A percentile compares a stretch with the other conserved stretches of the same genome.
Conservation (phyloP, 2,329 filamentous ascomycete genomes). For the Apiospora phragmitis region DNA sequence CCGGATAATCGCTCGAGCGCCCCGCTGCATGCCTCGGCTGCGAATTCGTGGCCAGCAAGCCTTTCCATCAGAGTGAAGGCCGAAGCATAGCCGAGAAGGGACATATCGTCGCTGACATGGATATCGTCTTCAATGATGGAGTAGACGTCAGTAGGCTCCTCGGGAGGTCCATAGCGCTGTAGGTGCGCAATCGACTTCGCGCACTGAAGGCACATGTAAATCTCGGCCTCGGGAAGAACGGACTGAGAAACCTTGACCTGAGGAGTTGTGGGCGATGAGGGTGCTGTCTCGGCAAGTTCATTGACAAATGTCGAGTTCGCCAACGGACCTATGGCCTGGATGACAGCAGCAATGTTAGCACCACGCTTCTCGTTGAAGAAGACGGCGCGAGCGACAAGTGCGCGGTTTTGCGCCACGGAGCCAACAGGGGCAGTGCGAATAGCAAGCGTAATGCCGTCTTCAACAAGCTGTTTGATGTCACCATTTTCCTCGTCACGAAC, state of each 20-base stretch:
- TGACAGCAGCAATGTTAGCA: constrained; percentile 55
- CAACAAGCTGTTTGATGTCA: constrained; percentile 34
- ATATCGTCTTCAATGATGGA: constrained; percentile 47
- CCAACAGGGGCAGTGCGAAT: constrained; percentile 74
- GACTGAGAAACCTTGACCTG: constrained; percentile 48
- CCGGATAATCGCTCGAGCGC: constrained; percentile 59
- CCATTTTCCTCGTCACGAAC: constrained; percentile 48
- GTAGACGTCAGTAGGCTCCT: constrained; percentile 48
- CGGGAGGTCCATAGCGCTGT: constrained; percentile 41
- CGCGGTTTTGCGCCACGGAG: constrained; percentile 67
- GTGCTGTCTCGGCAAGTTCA: constrained; percentile 19
- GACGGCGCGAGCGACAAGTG: constrained; percentile 59
- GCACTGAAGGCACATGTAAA: constrained; percentile 58
- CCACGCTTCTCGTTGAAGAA: constrained; percentile 55
- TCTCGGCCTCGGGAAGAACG: constrained; percentile 48
- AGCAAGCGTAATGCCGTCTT: constrained; percentile 64
- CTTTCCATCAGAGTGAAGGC: constrained; percentile 59
- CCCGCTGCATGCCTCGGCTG: constrained; percentile 46
- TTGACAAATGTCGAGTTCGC: constrained; percentile 35
- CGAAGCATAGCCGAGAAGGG: constrained; percentile 60
- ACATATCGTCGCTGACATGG: constrained; percentile 43
- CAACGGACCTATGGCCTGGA: constrained; percentile 51
- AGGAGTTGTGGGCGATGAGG: constrained; percentile 31
- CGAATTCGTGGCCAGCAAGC: constrained; percentile 48
- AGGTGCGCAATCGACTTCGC: constrained; percentile 63